Conservation (phyloP, 1,139 yeast species). For the Candida sanyaensis region DNA sequence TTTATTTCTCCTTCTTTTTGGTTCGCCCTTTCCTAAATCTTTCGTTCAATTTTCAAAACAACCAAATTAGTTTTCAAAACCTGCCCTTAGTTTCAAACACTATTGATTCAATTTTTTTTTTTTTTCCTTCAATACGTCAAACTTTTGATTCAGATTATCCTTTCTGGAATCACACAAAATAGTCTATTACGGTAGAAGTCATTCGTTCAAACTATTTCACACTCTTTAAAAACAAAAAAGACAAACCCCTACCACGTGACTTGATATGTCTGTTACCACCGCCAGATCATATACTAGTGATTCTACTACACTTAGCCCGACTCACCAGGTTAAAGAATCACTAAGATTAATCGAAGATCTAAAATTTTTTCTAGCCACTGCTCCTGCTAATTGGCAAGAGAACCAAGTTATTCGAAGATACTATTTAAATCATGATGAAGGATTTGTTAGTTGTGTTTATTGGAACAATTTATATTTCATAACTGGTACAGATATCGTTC, state of each 20-base stretch:
- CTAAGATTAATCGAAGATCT: constrained; percentile 70
- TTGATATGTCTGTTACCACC: constrained; percentile 1
- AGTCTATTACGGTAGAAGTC: too few relatives aligned
- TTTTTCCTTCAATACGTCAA: neutral
- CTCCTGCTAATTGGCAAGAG: constrained; percentile 93
- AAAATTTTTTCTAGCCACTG: constrained; percentile 84
- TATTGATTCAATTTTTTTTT: neutral
- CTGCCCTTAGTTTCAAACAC: constrained; percentile 1
- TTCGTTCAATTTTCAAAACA: too few relatives aligned
- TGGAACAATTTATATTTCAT: constrained; percentile 91
- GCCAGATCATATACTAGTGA: constrained; percentile 3
- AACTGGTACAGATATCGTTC: constrained; percentile 95
- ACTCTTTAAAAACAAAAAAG: neutral
- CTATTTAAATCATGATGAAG: constrained; percentile 85
- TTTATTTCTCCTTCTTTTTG: too few relatives aligned
- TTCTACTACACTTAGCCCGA: neutral
- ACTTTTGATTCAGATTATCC: neutral
- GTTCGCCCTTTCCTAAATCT: too few relatives aligned
- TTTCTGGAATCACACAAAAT: too few relatives aligned
- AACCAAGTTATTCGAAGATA: constrained; percentile 86
- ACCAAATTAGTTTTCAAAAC: too few relatives aligned
- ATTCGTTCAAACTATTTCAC: neutral
- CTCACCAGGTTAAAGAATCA: constrained; percentile 43
- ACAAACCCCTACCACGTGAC: neutral
- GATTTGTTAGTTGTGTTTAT: constrained; percentile 85